Evolutionary conservation across 176 grass and related monocot genomes (phyloP).

Genomic region (Themeda triandra): DNA sequence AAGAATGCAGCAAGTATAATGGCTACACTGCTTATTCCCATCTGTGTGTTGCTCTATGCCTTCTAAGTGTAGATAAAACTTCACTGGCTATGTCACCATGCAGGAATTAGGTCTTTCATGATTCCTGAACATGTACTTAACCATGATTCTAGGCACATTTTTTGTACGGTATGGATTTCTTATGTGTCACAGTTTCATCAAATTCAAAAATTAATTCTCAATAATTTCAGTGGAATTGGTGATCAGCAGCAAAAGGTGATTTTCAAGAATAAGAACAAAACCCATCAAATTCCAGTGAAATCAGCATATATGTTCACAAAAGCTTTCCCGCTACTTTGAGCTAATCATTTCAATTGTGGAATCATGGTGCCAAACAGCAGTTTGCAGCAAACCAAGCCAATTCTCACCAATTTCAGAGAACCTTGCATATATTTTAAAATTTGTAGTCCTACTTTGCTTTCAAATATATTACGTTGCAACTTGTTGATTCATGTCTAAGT

Average conservation of each 20-base stretch:
- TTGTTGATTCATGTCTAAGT: not conserved
- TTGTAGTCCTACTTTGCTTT: not conserved
- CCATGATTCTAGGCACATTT: slow-evolving; percentile 6
- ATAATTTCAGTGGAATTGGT: not conserved
- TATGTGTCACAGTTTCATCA: not conserved
- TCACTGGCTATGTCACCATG: slow-evolving; percentile 3
- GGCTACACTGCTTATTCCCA: slow-evolving; percentile 13
- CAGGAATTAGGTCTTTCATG: slow-evolving; percentile 12
- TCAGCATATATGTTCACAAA: not conserved
- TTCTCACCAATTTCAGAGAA: not conserved
- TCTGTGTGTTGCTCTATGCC: slow-evolving; percentile 29
- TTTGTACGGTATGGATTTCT: not conserved
- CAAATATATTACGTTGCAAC: not conserved
- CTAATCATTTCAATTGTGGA: not conserved
- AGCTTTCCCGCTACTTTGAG: not conserved
- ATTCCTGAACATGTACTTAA: slow-evolving; percentile 11
- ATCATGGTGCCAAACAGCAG: not conserved
- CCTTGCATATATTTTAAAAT: not conserved
- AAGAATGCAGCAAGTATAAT: slow-evolving; percentile 36
- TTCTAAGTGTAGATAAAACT: slow-evolving; percentile 27
- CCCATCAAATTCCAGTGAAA: not conserved
- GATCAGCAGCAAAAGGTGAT: not conserved
- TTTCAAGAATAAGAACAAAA: not conserved
- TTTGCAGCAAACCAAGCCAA: not conserved
- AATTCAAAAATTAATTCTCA: not conserved